Evolutionary conservation across 352 stramenopile species (phyloP).

Genomic region (Sclerospora graminicola): DNA sequence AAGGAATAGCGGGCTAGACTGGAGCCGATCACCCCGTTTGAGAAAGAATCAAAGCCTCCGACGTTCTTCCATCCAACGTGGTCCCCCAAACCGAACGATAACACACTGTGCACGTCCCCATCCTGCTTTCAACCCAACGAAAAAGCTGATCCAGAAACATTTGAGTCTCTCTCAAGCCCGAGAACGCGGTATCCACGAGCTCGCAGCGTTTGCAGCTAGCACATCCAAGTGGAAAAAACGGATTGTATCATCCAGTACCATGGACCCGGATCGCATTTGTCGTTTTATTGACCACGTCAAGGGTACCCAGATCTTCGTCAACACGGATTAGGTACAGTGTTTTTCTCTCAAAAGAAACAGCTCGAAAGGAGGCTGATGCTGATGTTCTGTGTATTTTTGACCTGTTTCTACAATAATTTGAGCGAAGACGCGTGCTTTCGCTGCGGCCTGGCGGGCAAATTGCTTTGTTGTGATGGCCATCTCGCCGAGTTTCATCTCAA

Average conservation of each 20-base stretch:
- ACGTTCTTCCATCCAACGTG: slow-evolving; percentile 13
- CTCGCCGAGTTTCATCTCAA: slow-evolving; percentile 66
- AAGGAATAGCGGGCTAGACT: too few relatives aligned
- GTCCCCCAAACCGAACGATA: slow-evolving; percentile 9
- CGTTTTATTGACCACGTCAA: slow-evolving; percentile 63
- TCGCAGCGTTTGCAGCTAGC: too few relatives aligned
- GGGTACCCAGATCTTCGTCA: slow-evolving; percentile 42
- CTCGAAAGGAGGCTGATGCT: too few relatives aligned
- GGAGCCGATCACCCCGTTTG: too few relatives aligned
- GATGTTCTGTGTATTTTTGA: slow-evolving; percentile 1
- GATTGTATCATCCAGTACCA: too few relatives aligned
- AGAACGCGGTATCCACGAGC: slow-evolving; percentile 31
- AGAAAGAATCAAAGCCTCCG: too few relatives aligned
- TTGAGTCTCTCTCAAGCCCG: slow-evolving; percentile 50
- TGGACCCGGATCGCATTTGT: too few relatives aligned
- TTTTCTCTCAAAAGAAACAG: too few relatives aligned
- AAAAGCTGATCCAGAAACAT: slow-evolving; percentile 28
- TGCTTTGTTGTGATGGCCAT: too few relatives aligned
- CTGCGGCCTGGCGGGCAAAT: too few relatives aligned
- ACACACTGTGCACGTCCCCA: slow-evolving; percentile 2
- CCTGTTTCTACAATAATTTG: slow-evolving; percentile 43
- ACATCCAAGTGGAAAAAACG: slow-evolving; percentile 62
- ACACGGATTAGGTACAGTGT: too few relatives aligned
- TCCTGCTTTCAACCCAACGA: slow-evolving; percentile 1
- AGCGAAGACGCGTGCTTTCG: too few relatives aligned